Evolutionary conservation across 129 eudicot species (phyloP).

Genomic region (Saposhnikovia divaricata): DNA sequence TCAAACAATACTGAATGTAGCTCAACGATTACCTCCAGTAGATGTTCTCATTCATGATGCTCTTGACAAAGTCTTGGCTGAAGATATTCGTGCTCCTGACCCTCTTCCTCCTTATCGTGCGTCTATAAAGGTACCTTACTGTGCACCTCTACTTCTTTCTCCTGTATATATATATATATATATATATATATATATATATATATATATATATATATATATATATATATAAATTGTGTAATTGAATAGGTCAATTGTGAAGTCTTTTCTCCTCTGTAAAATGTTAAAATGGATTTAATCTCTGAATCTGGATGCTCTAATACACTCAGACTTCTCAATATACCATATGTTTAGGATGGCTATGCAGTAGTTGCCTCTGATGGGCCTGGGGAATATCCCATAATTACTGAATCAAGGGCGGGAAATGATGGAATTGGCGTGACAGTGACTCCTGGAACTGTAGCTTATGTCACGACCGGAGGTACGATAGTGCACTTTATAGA

Average conservation of each 20-base stretch:
- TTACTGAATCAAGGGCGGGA: conserved; percentile 93
- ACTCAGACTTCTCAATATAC: background rate
- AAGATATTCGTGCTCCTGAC: conserved; percentile 61
- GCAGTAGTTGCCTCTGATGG: conserved; percentile 93
- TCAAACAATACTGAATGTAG: conserved; percentile 35
- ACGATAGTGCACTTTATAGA: background rate
- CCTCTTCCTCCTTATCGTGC: conserved; percentile 91
- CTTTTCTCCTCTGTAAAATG: background rate
- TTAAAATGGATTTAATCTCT: background rate
- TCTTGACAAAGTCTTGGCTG: conserved; percentile 57
- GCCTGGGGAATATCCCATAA: conserved; percentile 83
- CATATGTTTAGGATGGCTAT: conserved; percentile 66
- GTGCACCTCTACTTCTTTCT: background rate
- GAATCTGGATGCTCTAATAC: background rate
- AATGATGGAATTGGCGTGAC: conserved; percentile 71
- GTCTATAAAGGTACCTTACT: conserved; percentile 46
- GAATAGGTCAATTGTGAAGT: background rate
- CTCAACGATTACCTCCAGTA: conserved; percentile 48
- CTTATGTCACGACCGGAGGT: conserved; percentile 97
- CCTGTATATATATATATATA: too few relatives aligned
- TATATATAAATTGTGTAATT: too few relatives aligned
- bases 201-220: too few relatives aligned
- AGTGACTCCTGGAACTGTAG: conserved; percentile 77
- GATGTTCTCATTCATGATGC: conserved; percentile 61
- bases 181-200: too few relatives aligned